Conservation (phyloP, 2,329 filamentous ascomycete genomes). For the Fusarium neocosmosporiellum region DNA sequence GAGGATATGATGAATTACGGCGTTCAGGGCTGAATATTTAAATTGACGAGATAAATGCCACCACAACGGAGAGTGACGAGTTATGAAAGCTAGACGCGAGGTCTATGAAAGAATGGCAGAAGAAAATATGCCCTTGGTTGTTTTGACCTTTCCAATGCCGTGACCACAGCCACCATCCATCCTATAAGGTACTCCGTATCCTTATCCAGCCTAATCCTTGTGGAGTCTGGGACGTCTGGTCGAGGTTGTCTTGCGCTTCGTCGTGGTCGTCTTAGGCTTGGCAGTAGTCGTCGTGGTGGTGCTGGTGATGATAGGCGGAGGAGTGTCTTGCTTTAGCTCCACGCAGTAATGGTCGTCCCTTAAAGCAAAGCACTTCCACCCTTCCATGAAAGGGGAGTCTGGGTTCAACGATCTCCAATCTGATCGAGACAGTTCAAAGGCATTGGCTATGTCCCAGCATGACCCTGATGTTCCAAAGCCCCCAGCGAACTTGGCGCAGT, state of each 20-base stretch:
- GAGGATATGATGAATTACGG: conserved; percentile 9
- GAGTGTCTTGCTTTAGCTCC: conserved; percentile 10
- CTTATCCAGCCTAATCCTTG: neutral
- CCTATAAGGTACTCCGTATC: neutral
- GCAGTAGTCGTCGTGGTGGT: neutral
- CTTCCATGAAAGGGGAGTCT: neutral
- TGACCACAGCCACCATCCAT: neutral
- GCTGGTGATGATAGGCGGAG: neutral
- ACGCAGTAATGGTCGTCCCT: conserved; percentile 35
- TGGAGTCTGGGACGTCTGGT: neutral
- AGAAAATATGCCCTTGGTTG: neutral
- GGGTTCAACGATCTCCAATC: neutral
- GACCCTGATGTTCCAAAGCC: neutral
- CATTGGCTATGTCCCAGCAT: neutral
- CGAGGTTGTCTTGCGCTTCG: neutral
- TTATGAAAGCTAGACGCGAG: conserved; percentile 8
- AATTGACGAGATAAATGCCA: conserved; percentile 2
- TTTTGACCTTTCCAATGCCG: neutral
- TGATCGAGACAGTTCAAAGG: neutral
- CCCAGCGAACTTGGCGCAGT: neutral
- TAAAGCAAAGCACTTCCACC: conserved; percentile 1
- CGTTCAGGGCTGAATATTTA: neutral
- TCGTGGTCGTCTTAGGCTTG: neutral
- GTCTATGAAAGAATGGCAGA: neutral
- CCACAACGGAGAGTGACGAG: neutral